Evolutionary conservation across 2,329 filamentous ascomycete species (phyloP).

Genomic region (Akanthomyces uredinophilus): DNA sequence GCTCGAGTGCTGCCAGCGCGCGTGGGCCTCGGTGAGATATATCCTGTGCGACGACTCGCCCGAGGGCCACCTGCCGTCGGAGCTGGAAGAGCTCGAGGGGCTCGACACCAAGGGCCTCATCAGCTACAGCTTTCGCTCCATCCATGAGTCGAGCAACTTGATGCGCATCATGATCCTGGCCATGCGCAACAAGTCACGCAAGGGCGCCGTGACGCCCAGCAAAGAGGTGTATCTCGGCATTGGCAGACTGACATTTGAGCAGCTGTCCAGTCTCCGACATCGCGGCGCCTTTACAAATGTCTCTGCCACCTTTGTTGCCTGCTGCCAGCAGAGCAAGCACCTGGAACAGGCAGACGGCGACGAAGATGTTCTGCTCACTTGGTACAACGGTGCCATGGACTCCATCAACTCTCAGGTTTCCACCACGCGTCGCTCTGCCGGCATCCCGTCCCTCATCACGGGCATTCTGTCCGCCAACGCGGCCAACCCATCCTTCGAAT

Average conservation of each 20-base stretch:
- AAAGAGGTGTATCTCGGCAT: slow-evolving; percentile 56
- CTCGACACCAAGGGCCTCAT: slow-evolving; percentile 82
- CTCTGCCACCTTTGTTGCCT: slow-evolving; percentile 76
- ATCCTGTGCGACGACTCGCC: slow-evolving; percentile 92
- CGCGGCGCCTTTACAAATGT: slow-evolving; percentile 92
- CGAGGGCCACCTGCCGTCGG: slow-evolving; percentile 77
- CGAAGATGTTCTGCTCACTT: slow-evolving; percentile 52
- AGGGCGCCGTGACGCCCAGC: slow-evolving; percentile 43
- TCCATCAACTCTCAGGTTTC: slow-evolving; percentile 72
- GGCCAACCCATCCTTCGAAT: slow-evolving; percentile 54
- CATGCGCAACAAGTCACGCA: slow-evolving; percentile 40
- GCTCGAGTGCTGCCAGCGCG: slow-evolving; percentile 54
- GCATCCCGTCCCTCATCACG: slow-evolving; percentile 80
- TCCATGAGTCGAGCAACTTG: slow-evolving; percentile 88
- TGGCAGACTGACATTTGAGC: slow-evolving; percentile 71
- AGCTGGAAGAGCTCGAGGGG: slow-evolving; percentile 65
- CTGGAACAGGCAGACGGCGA: slow-evolving; percentile 28
- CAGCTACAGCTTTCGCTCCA: slow-evolving; percentile 89
- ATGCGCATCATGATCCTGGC: slow-evolving; percentile 58
- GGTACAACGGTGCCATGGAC: slow-evolving; percentile 66
- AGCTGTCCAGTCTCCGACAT: slow-evolving; percentile 79
- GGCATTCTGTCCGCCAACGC: slow-evolving; percentile 69
- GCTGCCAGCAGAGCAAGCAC: slow-evolving; percentile 62
- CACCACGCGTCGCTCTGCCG: slow-evolving; percentile 85
- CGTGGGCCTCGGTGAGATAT: slow-evolving; percentile 72